A percentile compares a stretch with the other conserved stretches of the same genome.
Conservation (phyloP, 768 basidiomycete species). For the Kwoniella heveanensis region DNA sequence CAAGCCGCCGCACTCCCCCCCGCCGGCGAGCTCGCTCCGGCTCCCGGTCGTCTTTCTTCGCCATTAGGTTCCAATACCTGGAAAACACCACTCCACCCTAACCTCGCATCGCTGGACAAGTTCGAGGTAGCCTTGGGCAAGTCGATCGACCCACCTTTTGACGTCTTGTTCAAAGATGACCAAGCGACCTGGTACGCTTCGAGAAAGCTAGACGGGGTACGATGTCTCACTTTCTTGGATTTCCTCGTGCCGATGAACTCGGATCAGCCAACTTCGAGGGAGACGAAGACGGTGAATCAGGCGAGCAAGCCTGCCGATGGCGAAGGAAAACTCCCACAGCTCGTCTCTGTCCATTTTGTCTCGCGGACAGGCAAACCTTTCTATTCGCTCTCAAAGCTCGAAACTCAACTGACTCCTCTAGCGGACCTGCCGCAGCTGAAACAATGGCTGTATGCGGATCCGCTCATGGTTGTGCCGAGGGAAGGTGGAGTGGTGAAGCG, state of each 20-base stretch:
- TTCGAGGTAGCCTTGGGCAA: constrained; percentile 47
- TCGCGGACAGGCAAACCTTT: constrained; percentile 49
- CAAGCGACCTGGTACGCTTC: constrained; percentile 46
- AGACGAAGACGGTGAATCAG: too few relatives aligned
- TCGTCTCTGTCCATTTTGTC: constrained; percentile 31
- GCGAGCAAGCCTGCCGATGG: neutral
- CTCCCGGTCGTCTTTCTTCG: too few relatives aligned
- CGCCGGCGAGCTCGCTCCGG: too few relatives aligned
- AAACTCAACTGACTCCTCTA: constrained; percentile 27
- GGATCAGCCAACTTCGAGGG: too few relatives aligned
- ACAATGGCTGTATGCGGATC: constrained; percentile 32
- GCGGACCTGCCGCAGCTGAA: constrained; percentile 20
- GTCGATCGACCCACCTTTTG: constrained; percentile 39
- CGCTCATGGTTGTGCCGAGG: constrained; percentile 6
- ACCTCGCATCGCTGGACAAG: constrained; percentile 8
- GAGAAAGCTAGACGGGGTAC: constrained; percentile 53
- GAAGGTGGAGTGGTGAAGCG: constrained; percentile 35
- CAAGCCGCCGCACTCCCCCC: too few relatives aligned
- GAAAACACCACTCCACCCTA: constrained; percentile 16
- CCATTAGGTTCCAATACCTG: neutral
- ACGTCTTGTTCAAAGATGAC: constrained; percentile 22
- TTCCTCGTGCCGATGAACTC: too few relatives aligned
- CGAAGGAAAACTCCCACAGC: neutral
- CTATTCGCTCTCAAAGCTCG: constrained; percentile 36
- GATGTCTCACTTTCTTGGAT: constrained; percentile 46